Evolutionary conservation across 495 filamentous ascomycete species (phyloP).

Genomic region (Letharia columbiana): DNA sequence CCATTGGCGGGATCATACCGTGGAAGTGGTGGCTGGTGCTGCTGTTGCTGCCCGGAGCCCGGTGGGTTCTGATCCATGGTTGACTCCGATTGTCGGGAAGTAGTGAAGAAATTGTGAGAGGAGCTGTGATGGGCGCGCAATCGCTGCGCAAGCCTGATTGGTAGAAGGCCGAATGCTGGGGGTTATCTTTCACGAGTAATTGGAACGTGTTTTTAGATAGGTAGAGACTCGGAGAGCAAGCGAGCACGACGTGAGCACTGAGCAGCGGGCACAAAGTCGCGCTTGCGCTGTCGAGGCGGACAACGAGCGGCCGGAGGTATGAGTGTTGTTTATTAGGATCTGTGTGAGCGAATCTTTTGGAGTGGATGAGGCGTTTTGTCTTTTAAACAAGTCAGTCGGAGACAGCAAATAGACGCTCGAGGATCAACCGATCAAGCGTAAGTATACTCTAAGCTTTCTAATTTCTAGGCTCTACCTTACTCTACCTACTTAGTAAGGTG

Average conservation of each 20-base stretch:
- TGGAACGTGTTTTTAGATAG: not conserved
- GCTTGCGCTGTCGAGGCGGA: not conserved
- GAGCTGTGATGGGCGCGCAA: conserved; percentile 7
- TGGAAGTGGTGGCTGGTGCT: conserved; percentile 48
- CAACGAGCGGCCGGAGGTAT: not conserved
- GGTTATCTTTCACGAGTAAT: not conserved
- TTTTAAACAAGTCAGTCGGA: not conserved
- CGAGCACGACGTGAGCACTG: not conserved
- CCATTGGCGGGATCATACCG: conserved; percentile 70
- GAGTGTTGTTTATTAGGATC: not conserved
- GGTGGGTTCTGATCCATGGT: conserved; percentile 52
- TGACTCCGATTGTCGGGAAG: conserved; percentile 3
- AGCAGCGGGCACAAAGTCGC: not conserved
- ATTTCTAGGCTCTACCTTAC: too few relatives aligned
- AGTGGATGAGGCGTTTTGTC: not conserved
- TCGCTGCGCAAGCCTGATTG: conserved; percentile 7
- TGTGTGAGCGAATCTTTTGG: not conserved
- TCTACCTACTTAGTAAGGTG: too few relatives aligned
- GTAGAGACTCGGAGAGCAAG: not conserved
- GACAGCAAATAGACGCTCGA: conserved; percentile 15
- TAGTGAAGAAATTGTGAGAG: conserved; percentile 6
- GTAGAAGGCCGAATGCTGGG: not conserved
- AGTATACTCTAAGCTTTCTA: too few relatives aligned
- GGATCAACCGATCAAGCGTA: not conserved
- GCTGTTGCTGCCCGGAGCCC: conserved; percentile 45